Evolutionary conservation across 139 green algal genomes (phyloP).

Genomic region (Haematococcus sp.): DNA sequence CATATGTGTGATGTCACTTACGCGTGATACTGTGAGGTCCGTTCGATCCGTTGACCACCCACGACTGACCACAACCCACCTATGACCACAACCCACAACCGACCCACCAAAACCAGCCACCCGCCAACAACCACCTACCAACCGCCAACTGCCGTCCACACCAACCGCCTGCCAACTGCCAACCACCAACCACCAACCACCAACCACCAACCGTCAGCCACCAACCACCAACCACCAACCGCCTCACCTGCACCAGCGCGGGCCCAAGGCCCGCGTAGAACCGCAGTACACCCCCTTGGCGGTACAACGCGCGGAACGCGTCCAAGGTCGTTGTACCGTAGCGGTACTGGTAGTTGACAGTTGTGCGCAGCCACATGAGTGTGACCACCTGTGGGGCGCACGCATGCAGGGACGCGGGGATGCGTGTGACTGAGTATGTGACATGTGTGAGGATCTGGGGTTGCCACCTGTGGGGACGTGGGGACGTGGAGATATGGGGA

Average conservation of each 20-base stretch:
- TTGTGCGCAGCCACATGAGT: constrained; percentile 91
- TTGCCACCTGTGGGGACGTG: no score
- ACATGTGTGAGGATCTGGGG: no score
- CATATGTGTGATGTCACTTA: background rate
- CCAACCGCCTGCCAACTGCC: background rate
- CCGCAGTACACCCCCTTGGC: constrained; percentile 72
- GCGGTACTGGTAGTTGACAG: constrained; percentile 85
- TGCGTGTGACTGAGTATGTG: background rate
- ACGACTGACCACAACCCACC: no score
- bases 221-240: background rate
- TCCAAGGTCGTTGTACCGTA: constrained; percentile 5
- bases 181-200: background rate
- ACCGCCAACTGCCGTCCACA: no score
- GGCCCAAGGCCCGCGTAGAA: constrained; percentile 84
- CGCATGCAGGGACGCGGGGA: background rate
- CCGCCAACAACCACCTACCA: no score
- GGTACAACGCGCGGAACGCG: constrained; percentile 73
- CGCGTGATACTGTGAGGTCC: no score
- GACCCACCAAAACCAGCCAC: no score
- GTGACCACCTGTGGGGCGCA: constrained; percentile 53
- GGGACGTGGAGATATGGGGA: no score
- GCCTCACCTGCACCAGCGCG: constrained; percentile 62
- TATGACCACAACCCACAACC: no score
- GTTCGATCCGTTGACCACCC: no score
- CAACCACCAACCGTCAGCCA: background rate